Base-by-base conservation (phyloP, 768 basidiomycete genomes). In the Mycena sanguinolenta region DNA sequence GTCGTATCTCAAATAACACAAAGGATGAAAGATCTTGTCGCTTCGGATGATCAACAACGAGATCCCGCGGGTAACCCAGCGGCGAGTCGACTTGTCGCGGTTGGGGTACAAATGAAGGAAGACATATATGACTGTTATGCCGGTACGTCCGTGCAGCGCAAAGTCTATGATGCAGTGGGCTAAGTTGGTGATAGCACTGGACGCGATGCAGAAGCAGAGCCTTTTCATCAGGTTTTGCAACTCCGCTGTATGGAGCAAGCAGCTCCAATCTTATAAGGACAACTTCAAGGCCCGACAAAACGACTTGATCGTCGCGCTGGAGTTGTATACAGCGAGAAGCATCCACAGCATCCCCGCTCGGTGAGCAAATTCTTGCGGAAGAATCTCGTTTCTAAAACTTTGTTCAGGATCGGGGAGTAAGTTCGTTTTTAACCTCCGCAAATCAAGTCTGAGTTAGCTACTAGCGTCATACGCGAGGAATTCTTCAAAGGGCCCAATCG, bases 121-220 rank as follows among this genome's bases (percentile, higher is more conserved):
- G 65, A 66, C 19, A 67, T 67, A n/a, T 13, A 39, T 10, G 57
- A 21, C 16, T 67, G 66, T 36, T 67, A 67, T 55, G 49, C 49
- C 38, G 58, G 66, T 67, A 21, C 30, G 55, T 36, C 36, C 8
- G 14, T 38, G 8, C 36, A 38, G 14, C 14, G 36, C 36, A n/a
- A n/a, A n/a, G 36, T n/a, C 12, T 23, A 49, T 23, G n/a, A 49
- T 49, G n/a, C 17, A 49, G n/a, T 23, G n/a, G 46, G 21, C n/a
- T 17, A 9, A n/a, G n/a, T 4, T 38, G 34, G 17, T 23, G 32
- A 21, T 38, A 57, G 55, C 55, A 36, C 34, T 57, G 55, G 32
- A 57, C 34, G 34, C 55, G 21, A 57, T 57, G 55, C n/a, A n/a
- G n/a, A n/a, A n/a, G n/a, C n/a, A n/a, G n/a, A n/a, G n/a, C n/a